Evolutionary conservation across 2,329 filamentous ascomycete genomes (phyloP), one percentile per base, ranked within the genome.

Genomic region (Diaporthe citrichinensis): DNA sequence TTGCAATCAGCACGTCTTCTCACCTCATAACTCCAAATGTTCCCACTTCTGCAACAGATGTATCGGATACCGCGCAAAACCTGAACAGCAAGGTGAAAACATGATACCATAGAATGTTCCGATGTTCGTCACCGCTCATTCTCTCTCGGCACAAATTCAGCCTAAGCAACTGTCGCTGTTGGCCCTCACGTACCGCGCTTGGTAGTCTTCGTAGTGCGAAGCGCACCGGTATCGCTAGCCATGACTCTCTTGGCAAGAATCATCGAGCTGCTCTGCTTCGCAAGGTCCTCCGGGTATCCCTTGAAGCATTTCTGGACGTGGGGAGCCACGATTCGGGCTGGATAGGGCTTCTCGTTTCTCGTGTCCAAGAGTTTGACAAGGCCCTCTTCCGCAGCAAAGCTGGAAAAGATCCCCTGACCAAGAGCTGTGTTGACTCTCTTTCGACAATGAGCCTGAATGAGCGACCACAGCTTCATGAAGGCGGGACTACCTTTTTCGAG

Each of bases 391-490:
- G 41, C 71, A 28, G 58, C 71, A 20, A 62, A 72, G 28, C 55
- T 62, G 8, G 55, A 39, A 15, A 72, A 61, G 4, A 61, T 46
- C 5, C 44, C 55, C 15, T 49, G 31, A 3, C 58, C 71, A 72
- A 59, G 55, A 34, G 25, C 15, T 28, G 20, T 15, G 12, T 72
- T 61, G 41, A 62, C 55, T 17, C 55, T 59, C 57, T 39, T 61
- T 3, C 28, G 41, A 12, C 53, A 72, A 14, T 61, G 58, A 12
- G 34, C 55, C 20, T 72, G 71, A 41, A 61, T 61, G 5, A 61
- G n/a, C 10, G 71, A 46, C 71, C 71, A 72, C 8, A 72, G 49
- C 41, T 59, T 62, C 55, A 53, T 62, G 41, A 72, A 72, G 9
- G 55, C 15, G 9, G 71, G 71, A 8, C 55, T 51, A 36, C 46